phyloP scores from a whole-genome alignment of 257 asterid species.

The Ilex asprella region DNA sequence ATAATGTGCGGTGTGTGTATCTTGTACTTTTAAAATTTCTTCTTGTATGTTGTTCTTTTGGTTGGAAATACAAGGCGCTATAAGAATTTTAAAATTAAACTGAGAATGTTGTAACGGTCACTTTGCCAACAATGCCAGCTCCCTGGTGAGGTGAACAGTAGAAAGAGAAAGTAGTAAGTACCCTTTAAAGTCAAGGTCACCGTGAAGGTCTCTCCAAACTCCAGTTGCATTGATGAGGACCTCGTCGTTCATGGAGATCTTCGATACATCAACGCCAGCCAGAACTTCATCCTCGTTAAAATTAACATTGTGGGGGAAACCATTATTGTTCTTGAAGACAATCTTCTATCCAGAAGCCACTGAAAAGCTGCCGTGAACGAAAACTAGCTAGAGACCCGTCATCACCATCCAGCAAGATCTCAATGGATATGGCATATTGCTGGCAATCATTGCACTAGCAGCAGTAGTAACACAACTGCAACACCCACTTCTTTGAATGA shows the following conservation, averaged over 20 bases:
- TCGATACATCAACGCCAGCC: constrained; percentile 60
- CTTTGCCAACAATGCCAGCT: constrained; percentile 79
- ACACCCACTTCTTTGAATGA: constrained; percentile 58
- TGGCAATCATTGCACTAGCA: constrained; percentile 54
- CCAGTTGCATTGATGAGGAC: constrained; percentile 57
- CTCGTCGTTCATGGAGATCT: constrained; percentile 69
- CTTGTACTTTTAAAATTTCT: too few species aligned
- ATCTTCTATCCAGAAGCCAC: constrained; percentile 74
- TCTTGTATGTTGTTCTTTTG: too few species aligned
- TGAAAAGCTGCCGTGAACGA: constrained; percentile 43
- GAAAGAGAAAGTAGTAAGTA: constrained; percentile 66
- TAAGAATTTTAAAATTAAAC: not conserved
- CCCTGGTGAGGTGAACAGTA: constrained; percentile 85
- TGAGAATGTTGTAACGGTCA: constrained; percentile 26
- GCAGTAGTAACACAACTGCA: constrained; percentile 57
- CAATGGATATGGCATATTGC: constrained; percentile 60
- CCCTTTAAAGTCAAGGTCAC: constrained; percentile 79
- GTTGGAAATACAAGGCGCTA: not conserved
- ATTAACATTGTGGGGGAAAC: constrained; percentile 86
- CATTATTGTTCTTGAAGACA: constrained; percentile 71
- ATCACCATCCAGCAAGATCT: constrained; percentile 50
- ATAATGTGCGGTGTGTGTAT: too few species aligned
- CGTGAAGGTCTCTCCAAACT: constrained; percentile 55
- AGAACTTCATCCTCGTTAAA: constrained; percentile 82
- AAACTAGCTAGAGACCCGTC: constrained; percentile 55